These are phyloP conservation scores for Maudiozyma serrabonitensis DNA, from an alignment of 805 yeast species.

Conservation along the genomic window DNA sequence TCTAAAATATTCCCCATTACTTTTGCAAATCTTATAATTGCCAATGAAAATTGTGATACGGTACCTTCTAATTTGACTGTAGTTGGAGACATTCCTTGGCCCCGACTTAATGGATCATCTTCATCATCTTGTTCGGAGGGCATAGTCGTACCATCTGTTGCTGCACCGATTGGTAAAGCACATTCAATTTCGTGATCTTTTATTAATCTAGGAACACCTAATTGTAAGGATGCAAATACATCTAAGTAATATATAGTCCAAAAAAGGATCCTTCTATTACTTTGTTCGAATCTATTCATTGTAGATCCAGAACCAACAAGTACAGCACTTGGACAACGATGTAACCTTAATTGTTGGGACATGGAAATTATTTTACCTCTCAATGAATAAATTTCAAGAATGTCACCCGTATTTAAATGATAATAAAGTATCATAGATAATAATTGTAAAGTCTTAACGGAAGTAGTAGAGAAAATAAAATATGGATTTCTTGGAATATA, in stretches of 20 bases:
- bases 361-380: constrained; percentile 69
- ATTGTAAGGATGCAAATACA: constrained; percentile 57
- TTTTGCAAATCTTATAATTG: constrained; percentile 59
- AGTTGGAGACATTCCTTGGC: constrained; percentile 7
- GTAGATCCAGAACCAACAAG: constrained; percentile 55
- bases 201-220: constrained; percentile 75
- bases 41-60: constrained; percentile 53
- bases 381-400: constrained; percentile 61
- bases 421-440: constrained; percentile 60
- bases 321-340: constrained; percentile 80
- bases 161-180: constrained; percentile 60
- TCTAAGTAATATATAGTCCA: constrained; percentile 81
- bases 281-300: constrained; percentile 61
- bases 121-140: constrained; percentile 17
- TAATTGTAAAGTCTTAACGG: constrained; percentile 61
- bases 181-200: constrained; percentile 81
- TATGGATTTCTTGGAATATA: constrained; percentile 53
- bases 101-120: constrained; percentile 48
- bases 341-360: constrained; percentile 79
- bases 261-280: constrained; percentile 70
- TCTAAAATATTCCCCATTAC: constrained; percentile 68
- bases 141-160: constrained; percentile 30
- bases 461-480: constrained; percentile 47
- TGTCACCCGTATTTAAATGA: constrained; percentile 64
- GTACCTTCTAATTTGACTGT: constrained; percentile 58